phyloP scores from a whole-genome alignment of 164 flowering plant species.

The Umbilicus rupestris region DNA sequence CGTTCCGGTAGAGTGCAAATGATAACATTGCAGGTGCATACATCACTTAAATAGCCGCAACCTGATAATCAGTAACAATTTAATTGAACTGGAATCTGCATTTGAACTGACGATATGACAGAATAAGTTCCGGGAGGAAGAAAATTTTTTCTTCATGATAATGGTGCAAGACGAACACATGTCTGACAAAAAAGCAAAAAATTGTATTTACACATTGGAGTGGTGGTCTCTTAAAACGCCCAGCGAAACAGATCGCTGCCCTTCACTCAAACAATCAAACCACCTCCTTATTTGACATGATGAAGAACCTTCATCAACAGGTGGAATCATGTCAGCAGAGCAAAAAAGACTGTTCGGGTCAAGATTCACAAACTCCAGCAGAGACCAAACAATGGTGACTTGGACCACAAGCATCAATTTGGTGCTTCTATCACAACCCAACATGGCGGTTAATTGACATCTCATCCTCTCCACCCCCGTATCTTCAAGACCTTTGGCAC shows the following conservation, averaged over 20 bases:
- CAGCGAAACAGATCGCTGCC: conserved; percentile 32
- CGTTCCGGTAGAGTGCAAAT: too few relatives aligned
- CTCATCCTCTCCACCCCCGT: conserved; percentile 32
- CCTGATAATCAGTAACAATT: too few relatives aligned
- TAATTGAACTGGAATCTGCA: too few relatives aligned
- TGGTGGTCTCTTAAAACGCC: too few relatives aligned
- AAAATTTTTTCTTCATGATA: too few relatives aligned
- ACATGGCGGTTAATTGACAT: conserved; percentile 25
- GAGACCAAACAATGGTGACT: conserved; percentile 35
- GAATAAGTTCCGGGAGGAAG: too few relatives aligned
- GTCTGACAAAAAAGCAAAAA: too few relatives aligned
- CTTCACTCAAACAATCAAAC: conserved; percentile 43
- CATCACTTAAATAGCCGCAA: too few relatives aligned
- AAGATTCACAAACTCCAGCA: conserved; percentile 32
- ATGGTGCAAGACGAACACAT: too few relatives aligned
- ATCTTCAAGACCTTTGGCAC: conserved; percentile 39
- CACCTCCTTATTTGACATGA: conserved; percentile 31
- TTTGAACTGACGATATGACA: too few relatives aligned
- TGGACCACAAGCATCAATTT: conserved; percentile 32
- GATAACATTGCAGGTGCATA: too few relatives aligned
- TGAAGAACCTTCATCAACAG: conserved; percentile 14
- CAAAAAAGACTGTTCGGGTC: conserved; percentile 28
- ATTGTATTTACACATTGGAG: too few relatives aligned
- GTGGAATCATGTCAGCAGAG: conserved; percentile 11
- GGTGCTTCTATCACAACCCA: conserved; percentile 16